These are phyloP conservation scores for Trichosporon sp. DNA, from an alignment of 1,284 basidiomycete species.

Conservation along the genomic window DNA sequence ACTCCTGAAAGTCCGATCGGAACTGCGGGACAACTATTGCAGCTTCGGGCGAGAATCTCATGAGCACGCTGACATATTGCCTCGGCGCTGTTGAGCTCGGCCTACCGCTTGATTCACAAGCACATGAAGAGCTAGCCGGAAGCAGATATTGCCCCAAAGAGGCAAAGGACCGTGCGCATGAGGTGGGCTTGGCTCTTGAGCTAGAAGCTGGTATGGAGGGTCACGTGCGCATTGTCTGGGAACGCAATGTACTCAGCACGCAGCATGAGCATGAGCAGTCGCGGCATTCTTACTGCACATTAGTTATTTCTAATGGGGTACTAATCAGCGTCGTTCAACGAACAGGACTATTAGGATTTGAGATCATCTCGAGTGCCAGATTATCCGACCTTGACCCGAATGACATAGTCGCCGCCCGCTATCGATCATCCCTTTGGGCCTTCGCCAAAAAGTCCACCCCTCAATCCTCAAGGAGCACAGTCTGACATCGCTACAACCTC, in stretches of 20 bases:
- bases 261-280: too few species aligned
- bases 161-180: not conserved
- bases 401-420: not conserved
- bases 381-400: not conserved
- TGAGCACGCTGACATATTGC: conserved; percentile 1
- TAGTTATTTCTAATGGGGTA: too few species aligned
- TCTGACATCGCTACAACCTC: not conserved
- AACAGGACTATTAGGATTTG: not conserved
- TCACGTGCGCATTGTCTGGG: not conserved
- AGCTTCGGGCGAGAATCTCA: not conserved
- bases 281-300: too few species aligned
- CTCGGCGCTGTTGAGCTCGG: not conserved
- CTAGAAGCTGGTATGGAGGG: not conserved
- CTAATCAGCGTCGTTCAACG: too few species aligned
- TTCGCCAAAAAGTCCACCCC: not conserved
- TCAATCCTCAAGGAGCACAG: too few species aligned
- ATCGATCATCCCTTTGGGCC: not conserved
- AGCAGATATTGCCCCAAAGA: not conserved
- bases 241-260: too few species aligned
- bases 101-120: not conserved
- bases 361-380: not conserved
- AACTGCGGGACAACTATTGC: not conserved
- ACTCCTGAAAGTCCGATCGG: too few species aligned
- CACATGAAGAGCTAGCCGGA: too few species aligned
- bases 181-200: not conserved